Evolutionary conservation across 352 stramenopile species (phyloP), one percentile per base, ranked within the genome.

Genomic region (Phytophthora vignae): DNA sequence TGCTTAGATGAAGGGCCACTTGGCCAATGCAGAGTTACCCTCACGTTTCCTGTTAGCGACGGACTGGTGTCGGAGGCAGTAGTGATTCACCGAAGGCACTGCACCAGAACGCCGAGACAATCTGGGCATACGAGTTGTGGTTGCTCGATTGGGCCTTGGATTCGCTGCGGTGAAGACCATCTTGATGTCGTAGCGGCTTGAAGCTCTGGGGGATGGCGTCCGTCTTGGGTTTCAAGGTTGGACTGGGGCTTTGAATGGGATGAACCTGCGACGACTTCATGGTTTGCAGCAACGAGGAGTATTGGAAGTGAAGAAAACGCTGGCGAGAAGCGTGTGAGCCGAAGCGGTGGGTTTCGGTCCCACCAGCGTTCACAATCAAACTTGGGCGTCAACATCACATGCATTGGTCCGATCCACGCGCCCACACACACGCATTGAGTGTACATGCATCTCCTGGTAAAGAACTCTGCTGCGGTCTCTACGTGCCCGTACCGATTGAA

Each of bases 91-190:
- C 17, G 8, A 64, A 17, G 1, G 63, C 63, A 21, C 36, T 29
- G 44, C 63, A 69, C 63, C 63, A 69, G 22, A 69, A 58, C 10
- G 31, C 33, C 42, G 54, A 57, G 4, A 31, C 42, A 22, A 21
- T 53, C 5, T 53, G 44, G 10, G 64, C n/a, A 17, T 42, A 15
- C 36, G 14, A 17, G 4, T 25, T 10, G 44, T 25, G 1, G n/a
- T 22, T 22, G n/a, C 8, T 25, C 4, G n/a, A 52, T 52, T 27
- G 44, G 25, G 44, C n/a, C 44, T 25, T 52, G 44, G 44, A 17
- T 15, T 52, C n/a, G 44, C 44, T 27, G 44, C 22, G 44, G n/a
- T 14, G 44, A 9, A 15, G 17, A n/a, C 5, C 8, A 19, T 52
- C 9, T n/a, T 14, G 44, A 52, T 2, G 4, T 22, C 22, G 44